Evolutionary conservation across 371 early-diverging fungal species (phyloP).

Genomic region (Mortierella polycephala): DNA sequence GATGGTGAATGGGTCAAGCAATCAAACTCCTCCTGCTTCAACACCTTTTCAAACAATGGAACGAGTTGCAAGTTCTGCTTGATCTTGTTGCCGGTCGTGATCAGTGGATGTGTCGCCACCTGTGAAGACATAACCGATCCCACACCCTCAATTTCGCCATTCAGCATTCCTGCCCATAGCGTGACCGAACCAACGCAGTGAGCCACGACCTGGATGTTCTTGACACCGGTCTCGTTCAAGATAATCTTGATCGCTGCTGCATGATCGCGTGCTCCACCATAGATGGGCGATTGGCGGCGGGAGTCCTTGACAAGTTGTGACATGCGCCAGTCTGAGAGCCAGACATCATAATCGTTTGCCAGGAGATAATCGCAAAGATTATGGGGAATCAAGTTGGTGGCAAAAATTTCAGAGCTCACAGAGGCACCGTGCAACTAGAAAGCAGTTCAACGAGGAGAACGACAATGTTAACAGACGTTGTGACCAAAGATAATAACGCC

Average conservation of each 20-base stretch:
- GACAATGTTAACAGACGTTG: too few species aligned
- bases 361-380: slow-evolving; percentile 55
- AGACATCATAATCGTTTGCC: slow-evolving; percentile 56
- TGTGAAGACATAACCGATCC: slow-evolving; percentile 51
- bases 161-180: slow-evolving; percentile 56
- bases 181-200: slow-evolving; percentile 56
- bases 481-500: background rate
- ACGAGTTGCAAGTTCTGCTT: slow-evolving; percentile 43
- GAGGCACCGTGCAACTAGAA: slow-evolving; percentile 54
- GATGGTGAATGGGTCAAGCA: slow-evolving; percentile 27
- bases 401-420: slow-evolving; percentile 49
- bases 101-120: slow-evolving; percentile 34
- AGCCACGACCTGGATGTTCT: slow-evolving; percentile 54
- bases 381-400: slow-evolving; percentile 52
- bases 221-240: slow-evolving; percentile 36
- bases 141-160: slow-evolving; percentile 55
- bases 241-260: slow-evolving; percentile 54
- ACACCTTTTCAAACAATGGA: slow-evolving; percentile 37
- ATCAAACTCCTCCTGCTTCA: slow-evolving; percentile 44
- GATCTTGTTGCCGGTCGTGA: slow-evolving; percentile 37
- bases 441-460: background rate
- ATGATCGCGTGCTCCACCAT: slow-evolving; percentile 42
- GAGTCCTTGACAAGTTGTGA: slow-evolving; percentile 37
- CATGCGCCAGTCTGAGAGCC: slow-evolving; percentile 54
- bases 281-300: slow-evolving; percentile 48